Evolutionary conservation across 2,329 filamentous ascomycete species (phyloP), one percentile per base, ranked within the genome.

Genomic region (Beauveria bassiana): DNA sequence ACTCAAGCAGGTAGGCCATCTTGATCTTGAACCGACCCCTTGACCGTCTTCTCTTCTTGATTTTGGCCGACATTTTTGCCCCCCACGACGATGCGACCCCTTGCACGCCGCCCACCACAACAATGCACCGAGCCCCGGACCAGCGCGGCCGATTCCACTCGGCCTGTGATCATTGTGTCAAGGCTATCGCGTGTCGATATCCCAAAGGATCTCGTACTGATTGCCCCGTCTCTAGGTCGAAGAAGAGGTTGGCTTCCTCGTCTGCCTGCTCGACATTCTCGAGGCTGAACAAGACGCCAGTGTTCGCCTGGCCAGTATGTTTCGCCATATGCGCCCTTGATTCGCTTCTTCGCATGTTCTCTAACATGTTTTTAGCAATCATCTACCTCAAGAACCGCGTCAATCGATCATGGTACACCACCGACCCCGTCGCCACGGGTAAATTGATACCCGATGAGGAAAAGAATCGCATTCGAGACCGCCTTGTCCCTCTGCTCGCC

Each of bases 351-450:
- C 10, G 16, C 31, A 28, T 7, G 67, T 67, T 61, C 67, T 8
- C 52, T 46, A 52, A 59, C 16, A 47, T 51, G 58, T 62, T 57
- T 59, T 64, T 75, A 97, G 93, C 92, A 71, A 93, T 93, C 72
- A 91, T 99, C 69, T 99, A 98, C 78, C 86, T 98, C 74, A 99
- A 99, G 80, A 98, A 99, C 78, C 89, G 93, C 73, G 89, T 98
- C 74, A 93, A 90, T 74, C 89, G 93, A 72, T 92, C 91, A 70
- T 99, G 95, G 95, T 84, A 88, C 61, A 86, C 85, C 65, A 81
- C 83, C 70, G 90, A 96, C 66, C 89, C 93, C 66, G 86, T 83
- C 71, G 84, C 87, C 65, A 83, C 85, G 70, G 86, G 89, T 69
- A 86, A 85, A 68, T 79, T 87, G 68, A 95, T 96, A 76, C 83